phyloP scores from a whole-genome alignment of 225 moss, liverwort and hornwort species.

The Asterella californica region DNA sequence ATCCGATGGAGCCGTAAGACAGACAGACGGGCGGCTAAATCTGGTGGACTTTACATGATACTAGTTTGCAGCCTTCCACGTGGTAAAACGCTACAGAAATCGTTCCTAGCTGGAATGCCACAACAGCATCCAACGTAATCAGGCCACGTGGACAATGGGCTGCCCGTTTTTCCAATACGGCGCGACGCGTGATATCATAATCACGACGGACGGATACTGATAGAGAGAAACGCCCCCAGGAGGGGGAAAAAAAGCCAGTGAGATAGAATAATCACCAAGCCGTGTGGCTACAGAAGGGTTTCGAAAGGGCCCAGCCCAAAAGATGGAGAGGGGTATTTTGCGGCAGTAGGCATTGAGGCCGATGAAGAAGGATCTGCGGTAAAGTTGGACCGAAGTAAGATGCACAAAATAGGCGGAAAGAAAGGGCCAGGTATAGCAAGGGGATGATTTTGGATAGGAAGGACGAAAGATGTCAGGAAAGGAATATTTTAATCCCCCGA shows the following conservation, averaged over 20 bases:
- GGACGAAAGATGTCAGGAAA: background rate
- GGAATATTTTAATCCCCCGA: background rate
- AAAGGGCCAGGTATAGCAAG: background rate
- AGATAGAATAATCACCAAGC: background rate
- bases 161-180: background rate
- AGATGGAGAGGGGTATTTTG: background rate
- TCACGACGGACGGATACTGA: background rate
- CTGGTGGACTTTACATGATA: background rate
- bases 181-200: background rate
- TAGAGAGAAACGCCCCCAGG: background rate
- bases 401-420: background rate
- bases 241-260: background rate
- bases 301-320: background rate
- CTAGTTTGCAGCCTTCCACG: slow-evolving; percentile 3
- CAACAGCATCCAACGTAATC: background rate
- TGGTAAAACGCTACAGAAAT: background rate
- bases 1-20: background rate
- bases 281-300: background rate
- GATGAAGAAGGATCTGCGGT: background rate
- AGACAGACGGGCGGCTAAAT: background rate
- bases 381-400: background rate
- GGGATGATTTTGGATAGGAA: background rate
- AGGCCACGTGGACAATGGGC: background rate
- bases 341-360: background rate
- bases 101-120: background rate